A percentile compares a stretch with the other conserved stretches of the same genome.
Conservation (phyloP, 2,329 filamentous ascomycete species). For the Trichoderma sp. region DNA sequence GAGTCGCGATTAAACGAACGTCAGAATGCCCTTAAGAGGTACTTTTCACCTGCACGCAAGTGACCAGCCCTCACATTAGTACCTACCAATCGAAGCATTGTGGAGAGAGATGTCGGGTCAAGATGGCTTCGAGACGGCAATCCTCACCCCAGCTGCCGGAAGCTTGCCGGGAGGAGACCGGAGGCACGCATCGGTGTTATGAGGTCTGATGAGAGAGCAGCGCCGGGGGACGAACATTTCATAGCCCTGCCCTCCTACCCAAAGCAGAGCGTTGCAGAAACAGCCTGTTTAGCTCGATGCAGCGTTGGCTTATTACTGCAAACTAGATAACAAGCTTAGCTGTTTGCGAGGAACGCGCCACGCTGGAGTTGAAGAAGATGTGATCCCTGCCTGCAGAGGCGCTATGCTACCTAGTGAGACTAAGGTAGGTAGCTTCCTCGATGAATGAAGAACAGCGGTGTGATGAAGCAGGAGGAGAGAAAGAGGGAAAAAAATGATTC, state of each 20-base stretch:
- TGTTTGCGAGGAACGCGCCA: background rate
- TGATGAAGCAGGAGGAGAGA: conserved; percentile 1
- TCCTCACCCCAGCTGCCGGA: background rate
- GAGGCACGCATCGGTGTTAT: background rate
- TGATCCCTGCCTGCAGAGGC: conserved; percentile 16
- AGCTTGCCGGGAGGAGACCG: background rate
- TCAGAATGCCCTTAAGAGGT: too few relatives aligned
- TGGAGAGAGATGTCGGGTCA: too few relatives aligned
- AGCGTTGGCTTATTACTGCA: background rate
- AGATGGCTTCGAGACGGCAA: too few relatives aligned
- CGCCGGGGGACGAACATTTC: background rate
- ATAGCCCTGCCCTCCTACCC: background rate
- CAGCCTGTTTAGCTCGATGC: background rate
- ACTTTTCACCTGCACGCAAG: too few relatives aligned
- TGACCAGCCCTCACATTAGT: too few relatives aligned
- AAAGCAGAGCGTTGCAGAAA: conserved; percentile 5
- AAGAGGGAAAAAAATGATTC: background rate
- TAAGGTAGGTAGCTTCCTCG: conserved; percentile 1
- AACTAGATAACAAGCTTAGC: background rate
- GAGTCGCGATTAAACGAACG: too few relatives aligned
- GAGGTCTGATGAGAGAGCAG: background rate
- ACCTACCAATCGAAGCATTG: too few relatives aligned
- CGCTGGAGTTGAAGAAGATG: background rate
- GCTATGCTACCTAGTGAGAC: conserved; percentile 5
- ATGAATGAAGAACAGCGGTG: conserved; percentile 16